Base-by-base conservation (phyloP, 345 rosid genomes). In the Crucihimalaya himalaica region DNA sequence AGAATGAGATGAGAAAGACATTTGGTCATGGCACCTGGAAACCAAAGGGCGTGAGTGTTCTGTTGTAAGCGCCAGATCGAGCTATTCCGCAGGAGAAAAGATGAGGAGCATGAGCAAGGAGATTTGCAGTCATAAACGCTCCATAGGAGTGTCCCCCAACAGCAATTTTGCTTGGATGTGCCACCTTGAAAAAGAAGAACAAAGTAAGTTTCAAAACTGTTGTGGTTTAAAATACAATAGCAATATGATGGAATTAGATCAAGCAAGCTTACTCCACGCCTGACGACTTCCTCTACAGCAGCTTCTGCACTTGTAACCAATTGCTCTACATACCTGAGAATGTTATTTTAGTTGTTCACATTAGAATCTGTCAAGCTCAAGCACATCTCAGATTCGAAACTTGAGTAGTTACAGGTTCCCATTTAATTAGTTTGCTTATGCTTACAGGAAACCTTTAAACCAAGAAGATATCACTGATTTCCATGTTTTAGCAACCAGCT, bases 81-180 rank as follows among this genome's bases (percentile, higher is more conserved):
- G 98, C 99, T 67, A 95, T 81, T 62, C 98, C 98, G 50, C 99
- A 92, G 56, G 83, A 77, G 89, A 95, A 95, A 71, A 95, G 93
- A 84, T 95, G 94, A 72, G 99, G 97, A 68, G 99, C 98, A 76
- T 92, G 97, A 50, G 97, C 99, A 64, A 92, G 85, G 62, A 95
- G 98, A 82, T 95, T 95, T 70, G 96, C 97, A 16, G 98, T 84
- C 99, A 95, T 92, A 80, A 95, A 95, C 77, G 99, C 99, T 69
- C 99, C 99, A 77, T 95, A 95, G 1, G 98, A 92, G 83, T 95
- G 99, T 67, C 99, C 99, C 28, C 99, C 99, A 76, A 95, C 85
- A 61, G 98, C 91, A 67, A 95, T 90, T 87, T 84, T 95, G 68
- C 75, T 84, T 62, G 92, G 94, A 76, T 92, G 86, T 67, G 94